phyloP scores from a whole-genome alignment of 2,329 filamentous ascomycete genomes.

The Fusarium phyllophilum region DNA sequence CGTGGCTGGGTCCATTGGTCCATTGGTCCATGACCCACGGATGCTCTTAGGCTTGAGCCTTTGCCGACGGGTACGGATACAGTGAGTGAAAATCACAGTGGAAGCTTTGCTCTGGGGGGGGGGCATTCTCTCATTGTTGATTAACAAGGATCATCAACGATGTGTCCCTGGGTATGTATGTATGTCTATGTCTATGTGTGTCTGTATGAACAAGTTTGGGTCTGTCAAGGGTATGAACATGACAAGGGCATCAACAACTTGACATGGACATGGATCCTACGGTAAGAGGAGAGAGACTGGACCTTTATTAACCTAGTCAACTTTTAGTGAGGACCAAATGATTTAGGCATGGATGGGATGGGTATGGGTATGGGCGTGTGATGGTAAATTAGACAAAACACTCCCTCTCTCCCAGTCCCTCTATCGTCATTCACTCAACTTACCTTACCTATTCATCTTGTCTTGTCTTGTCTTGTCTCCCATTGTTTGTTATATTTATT shows the following conservation, averaged over 20 bases:
- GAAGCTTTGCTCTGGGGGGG: not conserved
- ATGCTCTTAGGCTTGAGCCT: not conserved
- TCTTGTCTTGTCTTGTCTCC: not conserved
- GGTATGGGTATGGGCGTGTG: constrained; percentile 30
- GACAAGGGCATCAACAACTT: not conserved
- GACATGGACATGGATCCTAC: constrained; percentile 8
- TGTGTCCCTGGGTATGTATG: not conserved
- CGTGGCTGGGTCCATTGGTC: constrained; percentile 17
- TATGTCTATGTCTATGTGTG: not conserved
- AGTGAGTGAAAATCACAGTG: not conserved
- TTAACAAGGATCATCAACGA: not conserved
- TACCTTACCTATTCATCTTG: not conserved
- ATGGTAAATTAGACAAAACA: constrained; percentile 11
- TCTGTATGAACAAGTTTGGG: not conserved
- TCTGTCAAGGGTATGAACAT: constrained; percentile 9
- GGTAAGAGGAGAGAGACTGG: not conserved
- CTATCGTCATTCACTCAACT: constrained; percentile 30
- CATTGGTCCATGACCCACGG: constrained; percentile 3
- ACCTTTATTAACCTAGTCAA: not conserved
- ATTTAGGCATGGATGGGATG: not conserved
- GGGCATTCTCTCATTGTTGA: constrained; percentile 5
- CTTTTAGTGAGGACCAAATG: not conserved
- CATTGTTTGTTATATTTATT: constrained; percentile 42
- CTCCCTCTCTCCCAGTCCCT: constrained; percentile 34
- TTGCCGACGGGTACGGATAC: constrained; percentile 15